A percentile compares a stretch with the other conserved stretches of the same genome.
These are phyloP conservation scores for Sanguinoderma infundibulare DNA, from an alignment of 1,284 basidiomycete species.

Conservation along the genomic window DNA sequence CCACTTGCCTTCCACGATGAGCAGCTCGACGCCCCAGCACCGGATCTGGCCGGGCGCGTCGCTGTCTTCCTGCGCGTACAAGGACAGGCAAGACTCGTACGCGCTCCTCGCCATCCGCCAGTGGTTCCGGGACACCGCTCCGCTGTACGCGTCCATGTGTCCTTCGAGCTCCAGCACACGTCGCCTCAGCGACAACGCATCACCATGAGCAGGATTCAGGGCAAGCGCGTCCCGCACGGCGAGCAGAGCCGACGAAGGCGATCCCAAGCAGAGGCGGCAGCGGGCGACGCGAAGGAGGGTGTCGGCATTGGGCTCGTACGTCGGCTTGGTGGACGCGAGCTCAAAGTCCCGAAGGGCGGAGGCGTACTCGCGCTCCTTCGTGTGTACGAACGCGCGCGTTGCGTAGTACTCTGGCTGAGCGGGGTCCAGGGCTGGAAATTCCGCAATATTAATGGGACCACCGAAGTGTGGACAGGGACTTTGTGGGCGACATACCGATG, in stretches of 20 bases:
- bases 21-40: slow-evolving; percentile 25
- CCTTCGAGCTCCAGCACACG: slow-evolving; percentile 14
- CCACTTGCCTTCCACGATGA: slow-evolving; percentile 21
- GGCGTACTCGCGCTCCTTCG: slow-evolving; percentile 3
- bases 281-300: slow-evolving; percentile 15
- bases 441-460: neutral
- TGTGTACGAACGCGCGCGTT: slow-evolving; percentile 15
- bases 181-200: slow-evolving; percentile 9
- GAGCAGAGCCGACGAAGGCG: slow-evolving; percentile 13
- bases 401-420: neutral
- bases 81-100: slow-evolving; percentile 17
- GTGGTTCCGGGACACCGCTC: slow-evolving; percentile 19
- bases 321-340: slow-evolving; percentile 5
- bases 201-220: slow-evolving; percentile 3
- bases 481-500: slow-evolving; percentile 14
- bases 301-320: neutral
- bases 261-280: slow-evolving; percentile 21
- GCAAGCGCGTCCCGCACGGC: slow-evolving; percentile 19
- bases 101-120: slow-evolving; percentile 25
- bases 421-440: slow-evolving; percentile 9
- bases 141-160: slow-evolving; percentile 17
- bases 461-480: neutral
- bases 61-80: slow-evolving; percentile 15
- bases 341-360: slow-evolving; percentile 22
- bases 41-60: slow-evolving; percentile 16